Evolutionary conservation across 495 filamentous ascomycete genomes (phyloP), one percentile per base, ranked within the genome.

Genomic region (Clohesyomyces aquaticus): DNA sequence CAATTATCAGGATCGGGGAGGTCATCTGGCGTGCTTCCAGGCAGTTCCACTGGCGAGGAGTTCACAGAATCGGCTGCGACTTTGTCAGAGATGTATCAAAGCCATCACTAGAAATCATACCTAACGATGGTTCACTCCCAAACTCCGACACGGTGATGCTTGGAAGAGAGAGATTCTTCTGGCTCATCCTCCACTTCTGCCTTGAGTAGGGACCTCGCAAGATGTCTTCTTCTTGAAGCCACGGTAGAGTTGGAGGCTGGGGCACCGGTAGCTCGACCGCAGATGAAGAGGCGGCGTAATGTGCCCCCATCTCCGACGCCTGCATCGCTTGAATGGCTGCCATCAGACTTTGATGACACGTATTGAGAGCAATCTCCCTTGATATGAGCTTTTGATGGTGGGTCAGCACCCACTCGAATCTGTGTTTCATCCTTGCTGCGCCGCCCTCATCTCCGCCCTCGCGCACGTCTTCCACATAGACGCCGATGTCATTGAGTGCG

Each of bases 401-500:
- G 19, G 53, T 59, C 32, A 75, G 49, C 11, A 74, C 66, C 70
- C 72, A 74, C 45, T 65, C 63, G 25, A 75, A 66, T 27, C 63
- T 55, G 0, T 57, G 64, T 55, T 58, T 65, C 35, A 70, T 63
- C 26, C 46, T 58, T 19, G 62, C 62, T 55, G 46, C 54, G 23
- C 68, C 69, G 38, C 65, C 49, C 8, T 60, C 62, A 42, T 73
- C 63, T 46, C 55, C 55, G 51, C 60, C 65, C 11, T 54, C 62
- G 12, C 67, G 43, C 6, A 66, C 69, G 38, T 52, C 59, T 38
- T 73, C 68, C 3, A 75, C 66, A 51, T 67, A 72, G 41, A 47
- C 59, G 11, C 73, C 73, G 38, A 75, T 72, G n/a, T 69, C 68
- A 54, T 71, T 71, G 14, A 75, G 54, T 18, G 73, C 63, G 9